Evolutionary conservation across 306 rosid genomes (phyloP).

Genomic region (Malus sieversii): DNA sequence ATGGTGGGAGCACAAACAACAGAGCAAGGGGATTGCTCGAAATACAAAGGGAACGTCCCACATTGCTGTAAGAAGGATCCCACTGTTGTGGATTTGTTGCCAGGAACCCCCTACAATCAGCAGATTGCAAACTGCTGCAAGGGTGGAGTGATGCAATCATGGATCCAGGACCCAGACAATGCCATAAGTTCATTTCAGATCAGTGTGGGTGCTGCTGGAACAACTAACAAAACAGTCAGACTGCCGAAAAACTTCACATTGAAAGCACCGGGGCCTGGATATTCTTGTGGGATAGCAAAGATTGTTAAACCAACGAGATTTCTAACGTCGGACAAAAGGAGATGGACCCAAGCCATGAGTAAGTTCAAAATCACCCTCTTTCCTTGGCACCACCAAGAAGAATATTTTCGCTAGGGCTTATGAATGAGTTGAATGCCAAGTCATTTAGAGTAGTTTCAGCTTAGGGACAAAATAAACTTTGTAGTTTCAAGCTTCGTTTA

Average conservation of each 20-base stretch:
- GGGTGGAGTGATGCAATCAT: conserved; percentile 78
- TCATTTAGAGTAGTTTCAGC: neutral
- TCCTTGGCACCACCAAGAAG: neutral
- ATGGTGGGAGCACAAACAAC: conserved; percentile 91
- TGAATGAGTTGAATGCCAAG: neutral
- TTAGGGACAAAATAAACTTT: neutral
- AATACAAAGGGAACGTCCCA: conserved; percentile 60
- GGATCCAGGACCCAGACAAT: conserved; percentile 67
- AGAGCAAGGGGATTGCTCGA: conserved; percentile 95
- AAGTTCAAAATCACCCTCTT: conserved; percentile 22
- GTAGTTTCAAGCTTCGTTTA: neutral
- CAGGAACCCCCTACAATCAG: conserved; percentile 92
- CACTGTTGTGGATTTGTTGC: conserved; percentile 80
- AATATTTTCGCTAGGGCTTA: neutral
- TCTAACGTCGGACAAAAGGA: conserved; percentile 62
- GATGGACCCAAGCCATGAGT: conserved; percentile 86
- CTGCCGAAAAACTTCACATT: conserved; percentile 76
- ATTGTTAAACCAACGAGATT: conserved; percentile 54
- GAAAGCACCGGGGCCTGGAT: conserved; percentile 81
- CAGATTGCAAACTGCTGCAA: conserved; percentile 94
- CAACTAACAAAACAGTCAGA: conserved; percentile 77
- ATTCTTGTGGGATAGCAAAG: conserved; percentile 80
- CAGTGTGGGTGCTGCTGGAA: conserved; percentile 93
- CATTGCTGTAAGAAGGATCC: conserved; percentile 91
- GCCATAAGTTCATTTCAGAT: conserved; percentile 84